Conservation (phyloP, 1,284 basidiomycete genomes). For the Agaricales sp. region DNA sequence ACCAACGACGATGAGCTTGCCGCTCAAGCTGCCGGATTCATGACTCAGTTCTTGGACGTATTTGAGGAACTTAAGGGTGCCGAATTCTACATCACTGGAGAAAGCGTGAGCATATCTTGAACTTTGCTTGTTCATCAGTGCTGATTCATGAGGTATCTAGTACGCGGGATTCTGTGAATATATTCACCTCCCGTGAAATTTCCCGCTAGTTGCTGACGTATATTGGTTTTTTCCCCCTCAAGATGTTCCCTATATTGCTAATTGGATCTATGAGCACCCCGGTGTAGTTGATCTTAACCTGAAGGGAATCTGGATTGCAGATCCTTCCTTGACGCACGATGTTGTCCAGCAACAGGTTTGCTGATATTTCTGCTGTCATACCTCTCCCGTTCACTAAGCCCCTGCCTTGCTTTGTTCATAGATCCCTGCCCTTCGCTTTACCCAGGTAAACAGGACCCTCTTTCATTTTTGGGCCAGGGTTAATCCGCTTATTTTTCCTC, state of each 20-base stretch:
- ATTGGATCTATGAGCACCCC: constrained; percentile 58
- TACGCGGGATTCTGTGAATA: constrained; percentile 54
- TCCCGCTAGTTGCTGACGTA: too few relatives aligned
- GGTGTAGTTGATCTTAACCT: constrained; percentile 36
- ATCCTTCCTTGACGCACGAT: constrained; percentile 39
- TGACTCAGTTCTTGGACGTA: constrained; percentile 66
- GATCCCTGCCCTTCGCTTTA: background rate
- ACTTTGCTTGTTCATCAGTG: constrained; percentile 5
- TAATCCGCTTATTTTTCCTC: too few relatives aligned
- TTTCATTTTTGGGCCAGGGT: background rate
- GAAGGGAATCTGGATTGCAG: constrained; percentile 63
- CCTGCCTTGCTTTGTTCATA: too few relatives aligned
- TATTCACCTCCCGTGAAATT: too few relatives aligned
- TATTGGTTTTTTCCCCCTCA: constrained; percentile 30
- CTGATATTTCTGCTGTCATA: too few relatives aligned
- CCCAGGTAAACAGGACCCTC: background rate
- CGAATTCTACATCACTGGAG: constrained; percentile 58
- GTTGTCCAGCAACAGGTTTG: constrained; percentile 28
- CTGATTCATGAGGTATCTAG: constrained; percentile 18
- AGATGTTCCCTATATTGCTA: constrained; percentile 43
- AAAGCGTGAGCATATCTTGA: constrained; percentile 51
- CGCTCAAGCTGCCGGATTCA: constrained; percentile 32
- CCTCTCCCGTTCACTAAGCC: too few relatives aligned
- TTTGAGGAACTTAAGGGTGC: constrained; percentile 63
- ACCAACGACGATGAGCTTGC: constrained; percentile 44